Evolutionary conservation across 2,329 filamentous ascomycete genomes (phyloP), one percentile per base, ranked within the genome.

Genomic region (Aureobasidium subglaciale): DNA sequence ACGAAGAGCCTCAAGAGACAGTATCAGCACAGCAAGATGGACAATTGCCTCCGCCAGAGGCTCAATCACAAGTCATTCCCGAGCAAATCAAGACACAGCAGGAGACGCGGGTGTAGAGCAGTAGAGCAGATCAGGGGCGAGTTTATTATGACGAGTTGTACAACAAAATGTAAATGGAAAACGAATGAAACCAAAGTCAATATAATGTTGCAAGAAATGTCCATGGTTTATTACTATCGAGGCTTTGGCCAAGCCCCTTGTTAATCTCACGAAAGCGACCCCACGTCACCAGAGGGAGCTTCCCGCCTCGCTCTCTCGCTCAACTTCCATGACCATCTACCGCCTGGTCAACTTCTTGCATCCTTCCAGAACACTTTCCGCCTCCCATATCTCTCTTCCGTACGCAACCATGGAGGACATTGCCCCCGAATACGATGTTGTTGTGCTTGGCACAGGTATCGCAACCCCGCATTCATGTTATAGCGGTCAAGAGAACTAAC

Each of bases 391-490:
- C 35, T 11, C 4, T 13, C 34, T 18, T 35, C 25, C n/a, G 22
- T 24, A 46, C 25, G 27, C 54, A 41, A 81, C 61, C 76, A 97
- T 97, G 93, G 93, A 97, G 71, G 93, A 97, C 76, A 96, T 99
- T 71, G 90, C 91, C 65, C 88, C 90, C 71, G 91, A 96, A 76
- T 99, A 99, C 82, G 93, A 99, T 82, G 89, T 96, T 74, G 85
- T 99, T 71, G 93, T 99, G 72, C 84, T 99, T 72, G 93, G 93
- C 81, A 99, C 93, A 73, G 91, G 90, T 96, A 80, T 70, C 83
- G 75, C 46, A 20, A 49, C 54, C 54, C 54, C 54, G 54, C 54
- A 56, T 32, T 43, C 30, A 24, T 16, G 32, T 18, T 20, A 30
- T 56, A 43, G 54, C 54, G 54, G 54, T 56, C 54, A 56, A 49